Percentiles rank a stretch among this genome's conserved stretches.
These are phyloP conservation scores for Saccharomycopsis sp. DNA, from an alignment of 805 yeast genomes.

Conservation along the genomic window DNA sequence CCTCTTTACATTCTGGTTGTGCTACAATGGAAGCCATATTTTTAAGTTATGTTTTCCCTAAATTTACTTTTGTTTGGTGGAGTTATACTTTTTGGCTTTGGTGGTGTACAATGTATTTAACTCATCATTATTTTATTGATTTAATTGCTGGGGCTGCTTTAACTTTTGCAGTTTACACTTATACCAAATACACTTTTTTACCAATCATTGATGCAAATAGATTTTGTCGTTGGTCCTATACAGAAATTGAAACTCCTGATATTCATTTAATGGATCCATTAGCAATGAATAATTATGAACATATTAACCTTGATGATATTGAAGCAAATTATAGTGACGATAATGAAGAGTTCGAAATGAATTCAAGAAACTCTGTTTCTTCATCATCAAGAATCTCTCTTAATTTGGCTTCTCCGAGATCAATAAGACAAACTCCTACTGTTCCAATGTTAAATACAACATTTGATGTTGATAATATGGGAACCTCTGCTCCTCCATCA, in stretches of 20 bases:
- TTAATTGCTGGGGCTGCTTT: constrained; percentile 89
- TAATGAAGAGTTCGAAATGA: constrained; percentile 17
- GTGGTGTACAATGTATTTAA: constrained; percentile 98
- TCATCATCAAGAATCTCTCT: constrained; percentile 7
- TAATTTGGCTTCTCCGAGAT: constrained; percentile 2
- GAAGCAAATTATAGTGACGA: constrained; percentile 4
- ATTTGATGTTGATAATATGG: constrained; percentile 1
- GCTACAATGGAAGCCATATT: constrained; percentile 91
- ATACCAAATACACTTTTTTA: constrained; percentile 55
- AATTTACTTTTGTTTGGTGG: constrained; percentile 50
- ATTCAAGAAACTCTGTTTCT: constrained; percentile 13
- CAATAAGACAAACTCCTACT: neutral
- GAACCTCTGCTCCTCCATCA: constrained; percentile 1
- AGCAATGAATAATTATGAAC: constrained; percentile 3
- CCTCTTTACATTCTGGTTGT: constrained; percentile 87
- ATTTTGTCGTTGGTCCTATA: constrained; percentile 65
- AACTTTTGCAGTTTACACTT: constrained; percentile 42
- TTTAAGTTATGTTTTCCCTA: constrained; percentile 74
- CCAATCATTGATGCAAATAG: constrained; percentile 46
- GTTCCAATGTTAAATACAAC: neutral
- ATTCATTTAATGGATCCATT: constrained; percentile 15
- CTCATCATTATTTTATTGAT: constrained; percentile 95
- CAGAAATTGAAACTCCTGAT: constrained; percentile 25
- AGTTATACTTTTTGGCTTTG: constrained; percentile 86
- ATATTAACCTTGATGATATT: constrained; percentile 5